phyloP scores from a whole-genome alignment of 2,329 filamentous ascomycete species.

The Coniosporium tulheliwenetii region DNA sequence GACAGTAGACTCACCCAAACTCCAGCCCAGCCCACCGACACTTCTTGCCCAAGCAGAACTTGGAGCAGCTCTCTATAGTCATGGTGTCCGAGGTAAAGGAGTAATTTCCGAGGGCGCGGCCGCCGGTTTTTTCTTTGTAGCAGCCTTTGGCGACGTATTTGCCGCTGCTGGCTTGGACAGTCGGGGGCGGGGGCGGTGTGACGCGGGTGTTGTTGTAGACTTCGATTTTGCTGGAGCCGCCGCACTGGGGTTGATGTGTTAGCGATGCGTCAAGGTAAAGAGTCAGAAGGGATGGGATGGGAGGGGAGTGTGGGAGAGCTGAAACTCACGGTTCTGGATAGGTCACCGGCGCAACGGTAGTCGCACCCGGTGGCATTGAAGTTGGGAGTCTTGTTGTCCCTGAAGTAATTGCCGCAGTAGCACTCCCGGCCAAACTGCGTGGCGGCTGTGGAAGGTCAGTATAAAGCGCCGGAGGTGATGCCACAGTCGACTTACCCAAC shows the following conservation, averaged over 20 bases:
- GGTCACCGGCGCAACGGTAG: constrained; percentile 7
- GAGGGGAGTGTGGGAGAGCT: too few relatives aligned
- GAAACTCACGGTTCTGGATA: constrained; percentile 9
- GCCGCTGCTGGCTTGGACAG: constrained; percentile 7
- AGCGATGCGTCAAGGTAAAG: constrained; percentile 8
- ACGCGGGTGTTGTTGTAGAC: constrained; percentile 14
- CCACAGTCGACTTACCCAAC: neutral
- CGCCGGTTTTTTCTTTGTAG: constrained; percentile 9
- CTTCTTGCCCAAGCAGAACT: constrained; percentile 13
- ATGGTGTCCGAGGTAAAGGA: constrained; percentile 5
- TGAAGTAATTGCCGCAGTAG: constrained; percentile 16
- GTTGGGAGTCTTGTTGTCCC: constrained; percentile 5
- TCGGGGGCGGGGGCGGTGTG: constrained; percentile 6
- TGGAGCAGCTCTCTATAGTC: constrained; percentile 13
- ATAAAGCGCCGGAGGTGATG: neutral
- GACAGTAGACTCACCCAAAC: neutral
- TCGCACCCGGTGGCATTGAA: constrained; percentile 11
- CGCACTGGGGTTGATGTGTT: constrained; percentile 12
- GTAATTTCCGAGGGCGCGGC: constrained; percentile 8
- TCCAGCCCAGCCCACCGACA: constrained; percentile 12
- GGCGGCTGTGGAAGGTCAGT: constrained; percentile 6
- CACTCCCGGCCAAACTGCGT: constrained; percentile 17
- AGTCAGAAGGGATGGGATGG: neutral
- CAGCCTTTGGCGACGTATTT: constrained; percentile 10
- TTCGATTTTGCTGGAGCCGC: constrained; percentile 9